Percentiles rank a stretch among this genome's conserved stretches.
phyloP scores from a whole-genome alignment of 441 rosid species.

The Eruca vesicaria region DNA sequence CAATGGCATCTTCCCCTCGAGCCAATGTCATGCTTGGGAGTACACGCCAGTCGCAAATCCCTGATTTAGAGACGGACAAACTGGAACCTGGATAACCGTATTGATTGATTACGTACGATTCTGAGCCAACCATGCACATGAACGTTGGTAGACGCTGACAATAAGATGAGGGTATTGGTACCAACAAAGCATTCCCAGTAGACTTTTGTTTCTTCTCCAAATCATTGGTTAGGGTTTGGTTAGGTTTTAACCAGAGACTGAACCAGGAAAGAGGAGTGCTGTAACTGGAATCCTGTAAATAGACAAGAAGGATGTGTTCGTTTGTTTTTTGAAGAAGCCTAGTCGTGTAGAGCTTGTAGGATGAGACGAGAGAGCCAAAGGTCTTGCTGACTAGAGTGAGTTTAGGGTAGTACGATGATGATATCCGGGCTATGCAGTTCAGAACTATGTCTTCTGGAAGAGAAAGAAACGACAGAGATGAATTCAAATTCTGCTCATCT shows the following conservation, averaged over 20 bases:
- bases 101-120: background rate
- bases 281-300: constrained; percentile 34
- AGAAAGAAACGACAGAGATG: constrained; percentile 38
- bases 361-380: constrained; percentile 46
- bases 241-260: constrained; percentile 40
- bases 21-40: constrained; percentile 53
- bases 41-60: background rate
- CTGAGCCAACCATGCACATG: background rate
- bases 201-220: background rate
- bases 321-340: constrained; percentile 39
- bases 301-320: constrained; percentile 40
- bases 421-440: constrained; percentile 60
- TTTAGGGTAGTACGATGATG: constrained; percentile 45
- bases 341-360: constrained; percentile 43
- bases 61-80: background rate
- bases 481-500: background rate
- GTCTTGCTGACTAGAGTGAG: constrained; percentile 59
- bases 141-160: constrained; percentile 12
- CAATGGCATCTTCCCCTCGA: constrained; percentile 58
- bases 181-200: constrained; percentile 9
- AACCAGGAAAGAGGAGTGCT: constrained; percentile 40
- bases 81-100: background rate
- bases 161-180: constrained; percentile 48
- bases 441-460: constrained; percentile 33
- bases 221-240: background rate